Conservation (phyloP, 176 grass and related monocot genomes). For the Ananas comosus region DNA sequence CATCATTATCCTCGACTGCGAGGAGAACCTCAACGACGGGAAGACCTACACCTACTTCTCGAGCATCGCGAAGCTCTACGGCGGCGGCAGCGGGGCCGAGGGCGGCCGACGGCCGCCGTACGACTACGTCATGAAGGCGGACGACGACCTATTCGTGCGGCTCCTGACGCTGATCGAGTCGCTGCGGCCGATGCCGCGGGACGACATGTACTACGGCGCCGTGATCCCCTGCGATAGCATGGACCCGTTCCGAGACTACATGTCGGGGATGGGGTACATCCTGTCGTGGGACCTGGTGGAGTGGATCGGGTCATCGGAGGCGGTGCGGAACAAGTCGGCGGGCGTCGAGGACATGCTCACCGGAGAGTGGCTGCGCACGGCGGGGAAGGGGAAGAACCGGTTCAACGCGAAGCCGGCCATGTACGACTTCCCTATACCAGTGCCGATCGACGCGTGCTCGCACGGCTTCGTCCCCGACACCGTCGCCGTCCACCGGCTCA, state of each 20-base stretch:
- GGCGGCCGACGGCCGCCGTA: slow-evolving; percentile 10
- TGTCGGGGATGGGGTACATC: slow-evolving; percentile 86
- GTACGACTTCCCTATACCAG: slow-evolving; percentile 58
- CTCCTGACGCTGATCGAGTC: slow-evolving; percentile 22
- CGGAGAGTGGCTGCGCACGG: slow-evolving; percentile 54
- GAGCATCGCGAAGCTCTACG: background rate
- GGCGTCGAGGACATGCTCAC: slow-evolving; percentile 63
- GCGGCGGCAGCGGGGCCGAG: slow-evolving; percentile 10
- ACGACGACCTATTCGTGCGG: slow-evolving; percentile 68
- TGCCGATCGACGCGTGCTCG: slow-evolving; percentile 37
- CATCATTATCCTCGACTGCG: slow-evolving; percentile 45
- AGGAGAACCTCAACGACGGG: slow-evolving; percentile 73
- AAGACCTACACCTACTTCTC: slow-evolving; percentile 75
- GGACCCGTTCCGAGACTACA: slow-evolving; percentile 38
- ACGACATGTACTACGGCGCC: slow-evolving; percentile 54
- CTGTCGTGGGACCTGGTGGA: slow-evolving; percentile 60
- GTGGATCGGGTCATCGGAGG: slow-evolving; percentile 38
- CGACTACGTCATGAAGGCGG: slow-evolving; percentile 70
- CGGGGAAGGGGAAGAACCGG: slow-evolving; percentile 31
- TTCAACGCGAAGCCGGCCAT: slow-evolving; percentile 59
- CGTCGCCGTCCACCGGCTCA: slow-evolving; percentile 69
- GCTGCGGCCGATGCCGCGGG: slow-evolving; percentile 25
- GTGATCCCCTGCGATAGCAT: slow-evolving; percentile 24
- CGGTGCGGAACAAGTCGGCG: slow-evolving; percentile 24
- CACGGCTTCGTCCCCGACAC: slow-evolving; percentile 52